Conservation (phyloP, 2,329 filamentous ascomycete genomes). For the Sporothrix sp. region DNA sequence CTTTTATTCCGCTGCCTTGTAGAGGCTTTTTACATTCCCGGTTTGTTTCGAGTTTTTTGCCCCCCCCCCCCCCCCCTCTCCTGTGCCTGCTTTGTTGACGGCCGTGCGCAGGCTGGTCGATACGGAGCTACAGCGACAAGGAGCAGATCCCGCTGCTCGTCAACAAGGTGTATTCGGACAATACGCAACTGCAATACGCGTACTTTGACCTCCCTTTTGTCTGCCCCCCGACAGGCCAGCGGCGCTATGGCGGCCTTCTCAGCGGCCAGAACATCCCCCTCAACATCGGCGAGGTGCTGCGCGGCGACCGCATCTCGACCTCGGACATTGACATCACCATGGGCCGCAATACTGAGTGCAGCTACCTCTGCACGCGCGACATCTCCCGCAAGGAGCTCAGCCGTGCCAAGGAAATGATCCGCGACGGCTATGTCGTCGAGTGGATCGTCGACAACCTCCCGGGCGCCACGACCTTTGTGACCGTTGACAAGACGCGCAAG, state of each 20-base stretch:
- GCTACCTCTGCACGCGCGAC: conserved; percentile 60
- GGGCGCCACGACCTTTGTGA: conserved; percentile 80
- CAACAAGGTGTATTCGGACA: conserved; percentile 86
- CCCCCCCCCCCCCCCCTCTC: no score
- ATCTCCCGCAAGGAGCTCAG: conserved; percentile 55
- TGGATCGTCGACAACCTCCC: conserved; percentile 92
- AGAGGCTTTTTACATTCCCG: conserved; percentile 76
- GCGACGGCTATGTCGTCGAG: conserved; percentile 74
- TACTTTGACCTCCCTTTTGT: conserved; percentile 85
- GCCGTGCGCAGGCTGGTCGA: conserved; percentile 56
- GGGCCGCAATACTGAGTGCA: conserved; percentile 64
- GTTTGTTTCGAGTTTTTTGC: conserved; percentile 38
- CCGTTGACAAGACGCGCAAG: conserved; percentile 71
- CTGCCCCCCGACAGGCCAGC: conserved; percentile 64
- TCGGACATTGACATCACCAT: conserved; percentile 77
- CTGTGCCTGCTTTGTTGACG: background rate
- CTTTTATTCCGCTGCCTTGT: conserved; percentile 33
- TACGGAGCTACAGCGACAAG: conserved; percentile 66
- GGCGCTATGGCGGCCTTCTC: conserved; percentile 55
- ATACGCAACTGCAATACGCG: conserved; percentile 83
- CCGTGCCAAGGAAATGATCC: conserved; percentile 61
- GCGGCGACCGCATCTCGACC: conserved; percentile 74
- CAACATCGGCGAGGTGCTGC: conserved; percentile 78
- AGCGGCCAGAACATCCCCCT: conserved; percentile 70
- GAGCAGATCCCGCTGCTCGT: conserved; percentile 77